Evolutionary conservation across 176 grass and related monocot species (phyloP).

Genomic region (Metroxylon sagu): DNA sequence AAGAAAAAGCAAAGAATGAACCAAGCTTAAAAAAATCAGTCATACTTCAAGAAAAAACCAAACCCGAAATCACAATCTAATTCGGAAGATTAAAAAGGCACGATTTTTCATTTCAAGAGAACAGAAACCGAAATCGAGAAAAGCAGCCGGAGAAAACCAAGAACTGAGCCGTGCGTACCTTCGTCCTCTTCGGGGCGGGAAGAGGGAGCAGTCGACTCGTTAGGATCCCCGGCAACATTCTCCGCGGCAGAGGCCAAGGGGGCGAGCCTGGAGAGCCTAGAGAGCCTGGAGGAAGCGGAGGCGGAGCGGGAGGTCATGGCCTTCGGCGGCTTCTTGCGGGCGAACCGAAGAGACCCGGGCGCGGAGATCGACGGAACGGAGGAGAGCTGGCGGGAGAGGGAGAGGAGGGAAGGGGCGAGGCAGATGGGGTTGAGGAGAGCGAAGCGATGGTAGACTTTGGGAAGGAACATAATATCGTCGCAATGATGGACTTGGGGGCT

Average conservation of each 20-base stretch:
- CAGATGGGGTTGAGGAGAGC: constrained; percentile 27
- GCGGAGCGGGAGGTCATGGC: constrained; percentile 3
- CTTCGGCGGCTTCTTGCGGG: constrained; percentile 1
- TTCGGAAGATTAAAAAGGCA: too few species aligned
- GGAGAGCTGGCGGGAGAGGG: too few species aligned
- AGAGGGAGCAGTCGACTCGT: constrained; percentile 16
- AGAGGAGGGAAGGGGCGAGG: too few species aligned
- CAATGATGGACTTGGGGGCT: not conserved
- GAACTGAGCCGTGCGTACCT: constrained; percentile 20
- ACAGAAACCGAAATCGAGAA: not conserved
- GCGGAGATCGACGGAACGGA: too few species aligned
- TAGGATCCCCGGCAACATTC: constrained; percentile 35
- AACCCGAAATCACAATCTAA: too few species aligned
- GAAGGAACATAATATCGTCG: constrained; percentile 27
- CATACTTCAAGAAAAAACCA: too few species aligned
- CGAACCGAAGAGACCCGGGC: not conserved
- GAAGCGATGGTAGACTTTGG: constrained; percentile 46
- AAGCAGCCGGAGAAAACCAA: constrained; percentile 1
- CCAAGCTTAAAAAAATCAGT: too few species aligned
- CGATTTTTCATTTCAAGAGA: too few species aligned
- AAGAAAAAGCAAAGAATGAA: too few species aligned
- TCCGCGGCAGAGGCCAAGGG: constrained; percentile 37
- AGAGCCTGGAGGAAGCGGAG: constrained; percentile 14
- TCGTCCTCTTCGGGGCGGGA: constrained; percentile 43
- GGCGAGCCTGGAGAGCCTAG: constrained; percentile 52